Evolutionary conservation across 176 grass and related monocot genomes (phyloP), one percentile per base, ranked within the genome.

Genomic region (Stipa capillata): DNA sequence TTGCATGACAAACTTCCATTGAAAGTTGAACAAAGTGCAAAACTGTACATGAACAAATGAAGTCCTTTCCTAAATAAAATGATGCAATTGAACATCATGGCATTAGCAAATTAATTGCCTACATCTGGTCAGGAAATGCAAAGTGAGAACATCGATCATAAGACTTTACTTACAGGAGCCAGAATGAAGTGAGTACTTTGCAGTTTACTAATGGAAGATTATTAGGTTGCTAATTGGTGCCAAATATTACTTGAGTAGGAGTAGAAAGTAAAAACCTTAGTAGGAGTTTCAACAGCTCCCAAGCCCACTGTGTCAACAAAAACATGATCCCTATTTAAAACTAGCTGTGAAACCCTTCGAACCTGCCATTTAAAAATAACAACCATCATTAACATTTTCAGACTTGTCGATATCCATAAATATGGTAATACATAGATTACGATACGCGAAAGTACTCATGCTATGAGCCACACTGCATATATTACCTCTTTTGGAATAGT

Each of bases 401-500:
- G 53, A 65, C 6, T 75, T 27, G n/a, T 59, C 31, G 28, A 14
- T 74, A 50, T 83, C 36, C 44, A 84, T 32, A 44, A 69, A 69
- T 49, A 31, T 8, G 23, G 47, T 64, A 45, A 54, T 2, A n/a
- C 11, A 33, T 20, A 48, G 11, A 40, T 11, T 57, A 35, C 41
- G 56, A 65, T 45, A 65, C 15, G 62, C 7, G 80, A 20, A 78
- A 70, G 18, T 41, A 75, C 15, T 44, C 65, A 35, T 51, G 28
- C 4, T 13, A 4, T 20, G 2, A 5, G 8, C 7, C 24, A 14
- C 65, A 64, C 52, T 82, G 49, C 52, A 69, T 50, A 34, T 28
- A 76, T 33, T 90, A 97, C 95, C 95, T 98, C 95, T 86, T 90
- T 98, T 68, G 95, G 95, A 64, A 94, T 66, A 79, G 92, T 98